Evolutionary conservation across 1,139 yeast genomes (phyloP), one percentile per base, ranked within the genome.

Genomic region (Keqinozyma sinolaborantium): DNA sequence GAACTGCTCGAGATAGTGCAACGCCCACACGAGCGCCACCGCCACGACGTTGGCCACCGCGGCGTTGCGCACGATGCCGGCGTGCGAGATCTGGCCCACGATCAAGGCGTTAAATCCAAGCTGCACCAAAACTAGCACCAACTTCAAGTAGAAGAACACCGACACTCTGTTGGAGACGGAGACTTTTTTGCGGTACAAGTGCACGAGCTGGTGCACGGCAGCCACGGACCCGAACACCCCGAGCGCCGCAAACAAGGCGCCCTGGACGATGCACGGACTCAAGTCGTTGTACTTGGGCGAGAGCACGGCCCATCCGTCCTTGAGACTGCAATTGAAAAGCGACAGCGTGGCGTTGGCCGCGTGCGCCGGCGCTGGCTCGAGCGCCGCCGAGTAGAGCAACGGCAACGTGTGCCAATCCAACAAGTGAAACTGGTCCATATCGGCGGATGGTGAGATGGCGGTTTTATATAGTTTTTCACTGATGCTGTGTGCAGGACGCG

Each of bases 181-280:
- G 5, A 52, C 39, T 38, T 65, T 67, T 30, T 47, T 48, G 11
- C 51, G 60, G 31, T 66, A 57, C 41, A 56, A 63, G 33, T 25
- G 35, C 34, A 64, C 36, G 4, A 80, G 48, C 41, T 74, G 79
- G 36, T 53, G 51, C 1, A 54, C 12, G 1, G 95, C 94, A 27
- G 72, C 59, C 0, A 76, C 26, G 3, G 88, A 48, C 59, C 83
- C 64, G 24, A 77, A 58, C 8, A 72, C 14, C 3, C 83, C 76
- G 1, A 79, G 58, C 1, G 67, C 32, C 23, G 77, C 73, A 39
- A 76, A 61, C 6, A 86, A 52, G 0, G 72, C 62, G 23, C 95
- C 97, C 46, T 83, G 86, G 25, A 83, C 65, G 49, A 90, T 81
- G 50, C 97, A 90, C 2, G 92, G 84, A 1, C 96, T 79, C 36